Conservation (phyloP, 306 rosid species). For the Bauhinia variegata region DNA sequence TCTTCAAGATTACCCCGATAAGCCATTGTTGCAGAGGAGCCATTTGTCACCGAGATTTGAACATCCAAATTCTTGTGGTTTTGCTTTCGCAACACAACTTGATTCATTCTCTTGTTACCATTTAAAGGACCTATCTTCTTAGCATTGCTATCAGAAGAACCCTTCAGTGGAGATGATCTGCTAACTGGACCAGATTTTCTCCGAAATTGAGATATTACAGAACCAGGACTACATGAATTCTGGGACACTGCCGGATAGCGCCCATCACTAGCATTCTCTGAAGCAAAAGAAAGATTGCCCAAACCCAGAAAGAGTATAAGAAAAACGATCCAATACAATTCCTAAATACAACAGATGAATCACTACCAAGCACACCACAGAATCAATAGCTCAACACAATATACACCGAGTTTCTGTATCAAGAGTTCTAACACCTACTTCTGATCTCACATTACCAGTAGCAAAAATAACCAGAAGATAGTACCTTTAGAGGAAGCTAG, state of each 20-base stretch:
- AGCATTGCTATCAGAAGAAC: conserved; percentile 62
- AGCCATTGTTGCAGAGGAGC: conserved; percentile 39
- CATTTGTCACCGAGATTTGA: conserved; percentile 45
- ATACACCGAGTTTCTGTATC: conserved; percentile 15
- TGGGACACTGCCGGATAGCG: conserved; percentile 54
- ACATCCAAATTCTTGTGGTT: conserved; percentile 66
- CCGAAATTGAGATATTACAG: conserved; percentile 52
- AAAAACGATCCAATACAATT: conserved; percentile 23
- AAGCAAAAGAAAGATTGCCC: conserved; percentile 20
- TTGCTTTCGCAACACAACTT: conserved; percentile 47
- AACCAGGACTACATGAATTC: conserved; percentile 51
- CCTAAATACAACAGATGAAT: conserved; percentile 23
- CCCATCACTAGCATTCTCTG: conserved; percentile 72
- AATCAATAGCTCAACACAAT: conserved; percentile 7
- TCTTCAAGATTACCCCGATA: conserved; percentile 47
- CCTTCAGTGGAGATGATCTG: conserved; percentile 60
- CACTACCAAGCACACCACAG: background rate
- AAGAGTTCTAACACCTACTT: conserved; percentile 16
- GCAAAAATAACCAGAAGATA: conserved; percentile 15
- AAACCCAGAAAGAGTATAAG: conserved; percentile 22
- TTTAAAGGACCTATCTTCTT: conserved; percentile 52
- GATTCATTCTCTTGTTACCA: conserved; percentile 49
- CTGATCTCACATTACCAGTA: conserved; percentile 19
- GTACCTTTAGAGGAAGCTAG: conserved; percentile 79
- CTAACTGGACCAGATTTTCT: conserved; percentile 44